Evolutionary conservation across 2,329 filamentous ascomycete species (phyloP).

Genomic region (Sphaerulina populicola): DNA sequence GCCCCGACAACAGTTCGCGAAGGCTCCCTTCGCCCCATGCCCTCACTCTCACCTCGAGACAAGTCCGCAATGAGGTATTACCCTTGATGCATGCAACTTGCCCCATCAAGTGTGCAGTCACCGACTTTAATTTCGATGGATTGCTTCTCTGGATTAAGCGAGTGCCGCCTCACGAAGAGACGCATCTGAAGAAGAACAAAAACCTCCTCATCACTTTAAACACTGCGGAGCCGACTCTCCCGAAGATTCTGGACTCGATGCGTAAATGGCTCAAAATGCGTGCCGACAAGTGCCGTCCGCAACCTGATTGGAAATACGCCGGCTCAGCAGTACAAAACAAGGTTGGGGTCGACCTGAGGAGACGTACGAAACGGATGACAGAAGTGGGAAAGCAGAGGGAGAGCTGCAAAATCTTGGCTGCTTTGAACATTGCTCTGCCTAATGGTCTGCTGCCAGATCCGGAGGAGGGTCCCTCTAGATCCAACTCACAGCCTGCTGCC

Average conservation of each 20-base stretch:
- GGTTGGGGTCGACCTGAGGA: slow-evolving; percentile 26
- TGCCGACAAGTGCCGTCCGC: slow-evolving; percentile 26
- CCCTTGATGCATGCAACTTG: slow-evolving; percentile 28
- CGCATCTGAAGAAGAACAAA: slow-evolving; percentile 26
- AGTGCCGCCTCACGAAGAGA: slow-evolving; percentile 26
- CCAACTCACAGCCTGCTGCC: slow-evolving; percentile 3
- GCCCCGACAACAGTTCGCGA: slow-evolving; percentile 12
- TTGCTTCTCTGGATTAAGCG: slow-evolving; percentile 27
- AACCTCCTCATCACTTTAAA: slow-evolving; percentile 24
- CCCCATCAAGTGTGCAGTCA: slow-evolving; percentile 26
- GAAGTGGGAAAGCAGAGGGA: slow-evolving; percentile 26
- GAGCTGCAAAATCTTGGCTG: slow-evolving; percentile 25
- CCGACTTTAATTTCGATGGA: slow-evolving; percentile 30
- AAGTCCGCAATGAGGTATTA: slow-evolving; percentile 29
- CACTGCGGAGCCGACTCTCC: slow-evolving; percentile 17
- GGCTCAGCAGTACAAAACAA: slow-evolving; percentile 23
- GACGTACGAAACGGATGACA: slow-evolving; percentile 27
- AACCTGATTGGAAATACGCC: slow-evolving; percentile 27
- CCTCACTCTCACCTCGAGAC: slow-evolving; percentile 22
- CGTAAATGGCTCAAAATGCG: slow-evolving; percentile 28
- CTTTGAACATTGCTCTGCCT: slow-evolving; percentile 17
- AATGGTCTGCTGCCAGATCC: slow-evolving; percentile 5
- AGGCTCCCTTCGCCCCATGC: slow-evolving; percentile 21
- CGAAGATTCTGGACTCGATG: slow-evolving; percentile 18
- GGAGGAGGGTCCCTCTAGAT: slow-evolving; percentile 3